Evolutionary conservation across 805 yeast genomes (phyloP), one percentile per base, ranked within the genome.

Genomic region (Suhomyces emberorum): DNA sequence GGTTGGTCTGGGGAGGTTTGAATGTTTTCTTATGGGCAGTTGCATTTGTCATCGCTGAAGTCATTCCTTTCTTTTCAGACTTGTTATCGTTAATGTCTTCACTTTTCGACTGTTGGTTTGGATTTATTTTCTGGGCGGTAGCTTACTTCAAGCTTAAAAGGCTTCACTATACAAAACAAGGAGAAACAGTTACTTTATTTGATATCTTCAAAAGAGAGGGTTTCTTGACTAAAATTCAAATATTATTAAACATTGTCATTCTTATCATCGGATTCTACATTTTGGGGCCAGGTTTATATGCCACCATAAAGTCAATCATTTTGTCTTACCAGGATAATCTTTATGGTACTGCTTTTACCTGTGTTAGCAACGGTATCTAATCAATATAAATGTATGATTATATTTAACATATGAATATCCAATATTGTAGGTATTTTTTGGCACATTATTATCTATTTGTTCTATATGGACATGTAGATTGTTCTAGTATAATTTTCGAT

Each of bases 71-170:
- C 53, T 77, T 77, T 55, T 67, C 76, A 18, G 82, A 77, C 46
- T 55, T 77, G 41, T 59, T 77, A 22, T 68, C 80, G 3, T 57
- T 77, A 47, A 76, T 77, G 81, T 71, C 77, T 10, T 76, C 83
- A 2, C 58, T 78, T 34, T 77, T 77, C 48, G 83, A 77, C 52
- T 76, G 82, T 52, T 78, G 81, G 79, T 78, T 77, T 45, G 83
- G 83, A 0, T 77, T 76, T 46, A 74, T 77, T 5, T 77, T 77
- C 46, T 77, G 83, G 83, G 75, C 80, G 11, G 69, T 74, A 20
- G 82, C 83, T 0, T 77, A 54, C 52, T 67, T 74, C 50, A 65
- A 70, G 46, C 57, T 76, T 44, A 64, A 63, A 42, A 57, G 59
- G 34, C 39, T 46, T 15, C 32, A 43, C 23, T 44, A 49, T 33